Conservation (phyloP, 129 eudicot species). For the Cynara cardunculus region DNA sequence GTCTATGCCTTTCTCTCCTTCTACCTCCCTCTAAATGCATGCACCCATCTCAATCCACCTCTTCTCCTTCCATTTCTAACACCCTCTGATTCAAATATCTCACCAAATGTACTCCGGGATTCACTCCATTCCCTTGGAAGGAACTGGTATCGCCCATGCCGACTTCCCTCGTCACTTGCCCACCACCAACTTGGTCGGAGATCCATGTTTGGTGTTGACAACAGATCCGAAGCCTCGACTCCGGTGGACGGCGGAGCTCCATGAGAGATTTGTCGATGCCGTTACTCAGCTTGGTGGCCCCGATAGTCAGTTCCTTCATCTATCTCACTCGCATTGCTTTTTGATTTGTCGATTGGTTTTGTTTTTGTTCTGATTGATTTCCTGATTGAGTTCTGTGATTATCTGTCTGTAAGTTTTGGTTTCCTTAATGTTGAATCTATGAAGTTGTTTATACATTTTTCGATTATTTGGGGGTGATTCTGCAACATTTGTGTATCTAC, state of each 20-base stretch:
- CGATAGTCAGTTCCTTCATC: slow-evolving; percentile 49
- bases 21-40: slow-evolving; percentile 7
- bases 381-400: neutral
- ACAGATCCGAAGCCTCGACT: slow-evolving; percentile 91
- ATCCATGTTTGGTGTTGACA: slow-evolving; percentile 72
- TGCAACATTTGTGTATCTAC: neutral
- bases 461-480: slow-evolving; percentile 9
- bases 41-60: neutral
- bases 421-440: neutral
- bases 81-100: neutral
- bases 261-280: slow-evolving; percentile 90
- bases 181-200: slow-evolving; percentile 46
- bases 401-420: neutral
- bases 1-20: slow-evolving; percentile 12
- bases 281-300: slow-evolving; percentile 97
- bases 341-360: neutral
- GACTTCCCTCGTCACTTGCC: slow-evolving; percentile 35
- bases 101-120: slow-evolving; percentile 38
- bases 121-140: slow-evolving; percentile 46
- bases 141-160: slow-evolving; percentile 30
- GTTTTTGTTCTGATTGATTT: neutral
- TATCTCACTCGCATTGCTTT: neutral
- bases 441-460: neutral
- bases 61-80: neutral
- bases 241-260: slow-evolving; percentile 95